These are phyloP conservation scores for Strigomonas culicis DNA, from an alignment of 208 protist species.

Conservation along the genomic window DNA sequence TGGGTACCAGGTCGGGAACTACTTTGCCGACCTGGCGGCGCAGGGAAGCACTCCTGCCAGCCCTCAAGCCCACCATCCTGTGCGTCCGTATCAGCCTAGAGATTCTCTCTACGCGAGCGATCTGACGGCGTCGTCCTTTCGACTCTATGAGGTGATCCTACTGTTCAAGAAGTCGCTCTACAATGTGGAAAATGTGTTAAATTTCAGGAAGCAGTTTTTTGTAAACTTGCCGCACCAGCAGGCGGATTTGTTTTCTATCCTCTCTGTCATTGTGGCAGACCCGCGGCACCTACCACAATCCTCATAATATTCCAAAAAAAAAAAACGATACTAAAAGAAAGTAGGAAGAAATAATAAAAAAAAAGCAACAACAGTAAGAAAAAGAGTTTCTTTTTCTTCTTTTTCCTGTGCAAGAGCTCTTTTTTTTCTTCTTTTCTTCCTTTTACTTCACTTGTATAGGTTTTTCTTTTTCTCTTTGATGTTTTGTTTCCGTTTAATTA, in stretches of 20 bases:
- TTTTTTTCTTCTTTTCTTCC: slow-evolving; percentile 5
- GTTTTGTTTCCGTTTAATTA: neutral
- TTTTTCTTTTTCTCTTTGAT: neutral
- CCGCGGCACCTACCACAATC: too few species aligned
- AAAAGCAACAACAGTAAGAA: neutral
- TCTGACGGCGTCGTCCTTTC: neutral
- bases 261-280: slow-evolving; percentile 2
- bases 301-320: slow-evolving; percentile 1
- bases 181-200: slow-evolving; percentile 6
- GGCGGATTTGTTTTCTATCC: neutral
- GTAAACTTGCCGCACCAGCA: too few species aligned
- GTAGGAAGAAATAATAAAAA: too few species aligned
- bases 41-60: too few species aligned
- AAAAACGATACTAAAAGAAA: neutral
- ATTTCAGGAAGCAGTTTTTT: neutral
- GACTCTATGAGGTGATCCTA: neutral
- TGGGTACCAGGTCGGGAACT: slow-evolving; percentile 46
- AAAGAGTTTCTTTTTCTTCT: slow-evolving; percentile 2
- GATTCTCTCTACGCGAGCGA: neutral
- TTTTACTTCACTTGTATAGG: neutral
- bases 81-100: neutral
- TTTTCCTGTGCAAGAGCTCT: neutral
- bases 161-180: neutral
- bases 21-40: slow-evolving; percentile 31
- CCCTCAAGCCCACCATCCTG: too few species aligned